These are phyloP conservation scores for Actinomucor elegans DNA, from an alignment of 371 early-diverging fungal genomes.

Conservation along the genomic window DNA sequence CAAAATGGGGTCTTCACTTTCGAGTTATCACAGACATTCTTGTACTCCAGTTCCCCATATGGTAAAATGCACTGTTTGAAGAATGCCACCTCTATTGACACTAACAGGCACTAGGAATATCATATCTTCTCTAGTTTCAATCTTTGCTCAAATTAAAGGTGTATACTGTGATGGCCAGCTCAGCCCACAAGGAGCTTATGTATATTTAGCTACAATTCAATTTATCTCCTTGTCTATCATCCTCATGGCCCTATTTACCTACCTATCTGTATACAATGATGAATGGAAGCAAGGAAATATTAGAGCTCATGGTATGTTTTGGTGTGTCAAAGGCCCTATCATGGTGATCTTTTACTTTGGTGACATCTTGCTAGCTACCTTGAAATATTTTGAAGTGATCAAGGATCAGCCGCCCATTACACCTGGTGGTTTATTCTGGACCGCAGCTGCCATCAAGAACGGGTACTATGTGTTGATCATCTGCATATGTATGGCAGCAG, in stretches of 20 bases:
- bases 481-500: slow-evolving; percentile 39
- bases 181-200: slow-evolving; percentile 40
- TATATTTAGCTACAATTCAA: slow-evolving; percentile 44
- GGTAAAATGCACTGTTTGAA: slow-evolving; percentile 26
- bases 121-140: slow-evolving; percentile 42
- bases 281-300: slow-evolving; percentile 46
- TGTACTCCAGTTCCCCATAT: slow-evolving; percentile 51
- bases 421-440: slow-evolving; percentile 38
- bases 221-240: slow-evolving; percentile 47
- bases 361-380: slow-evolving; percentile 32
- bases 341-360: slow-evolving; percentile 52
- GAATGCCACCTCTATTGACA: too few relatives aligned
- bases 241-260: slow-evolving; percentile 43
- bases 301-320: slow-evolving; percentile 51
- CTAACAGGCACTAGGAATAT: slow-evolving; percentile 33
- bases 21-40: slow-evolving; percentile 45
- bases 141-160: slow-evolving; percentile 42
- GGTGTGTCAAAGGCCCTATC: slow-evolving; percentile 54
- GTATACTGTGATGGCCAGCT: slow-evolving; percentile 42
- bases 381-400: slow-evolving; percentile 35
- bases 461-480: slow-evolving; percentile 45
- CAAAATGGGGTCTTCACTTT: slow-evolving; percentile 51
- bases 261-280: slow-evolving; percentile 39
- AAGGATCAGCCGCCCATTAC: slow-evolving; percentile 34
- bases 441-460: slow-evolving; percentile 43